These are phyloP conservation scores for Dactylonectria macrodidyma DNA, from an alignment of 2,329 filamentous ascomycete species.

Conservation along the genomic window DNA sequence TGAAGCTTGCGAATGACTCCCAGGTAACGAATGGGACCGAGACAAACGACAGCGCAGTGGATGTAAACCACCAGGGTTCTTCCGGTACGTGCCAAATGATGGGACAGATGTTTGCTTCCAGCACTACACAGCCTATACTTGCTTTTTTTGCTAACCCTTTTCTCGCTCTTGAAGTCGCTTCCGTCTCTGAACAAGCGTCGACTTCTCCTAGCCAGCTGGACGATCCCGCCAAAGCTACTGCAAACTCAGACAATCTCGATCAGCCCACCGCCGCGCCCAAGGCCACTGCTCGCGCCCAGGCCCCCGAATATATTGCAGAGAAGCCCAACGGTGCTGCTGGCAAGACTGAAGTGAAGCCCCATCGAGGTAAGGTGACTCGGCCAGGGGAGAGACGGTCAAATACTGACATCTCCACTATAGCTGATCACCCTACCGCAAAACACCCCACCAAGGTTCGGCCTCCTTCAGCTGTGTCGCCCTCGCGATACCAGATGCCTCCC, in stretches of 20 bases:
- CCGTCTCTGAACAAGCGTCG: constrained; percentile 37
- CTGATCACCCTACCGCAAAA: constrained; percentile 35
- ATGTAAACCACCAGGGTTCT: constrained; percentile 33
- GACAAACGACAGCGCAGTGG: constrained; percentile 26
- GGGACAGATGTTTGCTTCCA: constrained; percentile 15
- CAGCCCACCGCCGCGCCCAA: constrained; percentile 43
- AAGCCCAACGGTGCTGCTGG: constrained; percentile 38
- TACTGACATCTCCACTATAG: constrained; percentile 31
- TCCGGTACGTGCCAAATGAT: constrained; percentile 41
- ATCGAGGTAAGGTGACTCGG: constrained; percentile 34
- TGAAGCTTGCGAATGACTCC: constrained; percentile 31
- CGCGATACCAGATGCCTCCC: constrained; percentile 61
- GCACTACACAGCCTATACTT: neutral
- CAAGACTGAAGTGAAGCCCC: constrained; percentile 35
- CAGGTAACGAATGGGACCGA: constrained; percentile 33
- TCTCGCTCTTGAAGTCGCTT: constrained; percentile 27
- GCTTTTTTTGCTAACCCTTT: constrained; percentile 33
- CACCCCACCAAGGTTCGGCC: constrained; percentile 45
- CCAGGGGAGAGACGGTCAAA: constrained; percentile 10
- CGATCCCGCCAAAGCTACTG: constrained; percentile 31
- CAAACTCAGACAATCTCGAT: constrained; percentile 38
- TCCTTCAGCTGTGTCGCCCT: constrained; percentile 51
- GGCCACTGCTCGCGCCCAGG: constrained; percentile 26
- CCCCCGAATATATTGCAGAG: constrained; percentile 18
- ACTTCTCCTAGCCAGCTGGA: constrained; percentile 32